These are phyloP conservation scores for Tulasnella sp. DNA, from an alignment of 768 basidiomycete genomes.

Conservation along the genomic window DNA sequence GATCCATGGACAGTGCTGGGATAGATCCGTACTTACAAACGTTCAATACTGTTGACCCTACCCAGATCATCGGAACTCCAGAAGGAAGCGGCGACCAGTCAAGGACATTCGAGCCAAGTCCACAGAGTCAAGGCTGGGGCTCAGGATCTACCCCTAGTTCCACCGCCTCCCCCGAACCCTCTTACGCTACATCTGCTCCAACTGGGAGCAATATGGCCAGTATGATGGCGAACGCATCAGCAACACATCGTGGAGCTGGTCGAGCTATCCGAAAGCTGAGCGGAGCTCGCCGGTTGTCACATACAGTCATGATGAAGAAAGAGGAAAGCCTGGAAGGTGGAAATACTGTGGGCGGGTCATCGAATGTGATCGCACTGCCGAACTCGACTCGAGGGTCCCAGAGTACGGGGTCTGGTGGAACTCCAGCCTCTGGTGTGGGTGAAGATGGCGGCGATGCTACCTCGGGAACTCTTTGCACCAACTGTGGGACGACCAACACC, in stretches of 20 bases:
- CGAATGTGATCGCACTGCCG: slow-evolving; percentile 13
- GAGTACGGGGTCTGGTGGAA: neutral
- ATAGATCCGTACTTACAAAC: slow-evolving; percentile 11
- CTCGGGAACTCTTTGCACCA: slow-evolving; percentile 76
- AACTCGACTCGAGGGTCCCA: slow-evolving; percentile 3
- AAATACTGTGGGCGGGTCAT: neutral
- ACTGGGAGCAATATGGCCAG: slow-evolving; percentile 1
- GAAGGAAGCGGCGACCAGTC: slow-evolving; percentile 31
- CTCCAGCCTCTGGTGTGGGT: neutral
- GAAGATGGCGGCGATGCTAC: slow-evolving; percentile 53
- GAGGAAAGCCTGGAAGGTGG: neutral
- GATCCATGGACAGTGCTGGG: neutral
- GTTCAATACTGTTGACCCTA: slow-evolving; percentile 61
- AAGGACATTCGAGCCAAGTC: slow-evolving; percentile 55
- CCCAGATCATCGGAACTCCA: slow-evolving; percentile 57
- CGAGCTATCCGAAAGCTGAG: slow-evolving; percentile 45
- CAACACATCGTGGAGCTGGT: slow-evolving; percentile 49
- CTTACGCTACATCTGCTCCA: slow-evolving; percentile 30
- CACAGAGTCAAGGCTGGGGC: slow-evolving; percentile 73
- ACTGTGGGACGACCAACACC: slow-evolving; percentile 92
- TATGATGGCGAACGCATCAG: slow-evolving; percentile 34
- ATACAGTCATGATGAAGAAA: slow-evolving; percentile 21
- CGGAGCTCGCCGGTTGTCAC: slow-evolving; percentile 48
- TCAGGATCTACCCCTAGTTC: slow-evolving; percentile 45
- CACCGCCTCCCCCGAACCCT: slow-evolving; percentile 21